Evolutionary conservation across 2,329 filamentous ascomycete genomes (phyloP).

Genomic region (Massarina eburnea): DNA sequence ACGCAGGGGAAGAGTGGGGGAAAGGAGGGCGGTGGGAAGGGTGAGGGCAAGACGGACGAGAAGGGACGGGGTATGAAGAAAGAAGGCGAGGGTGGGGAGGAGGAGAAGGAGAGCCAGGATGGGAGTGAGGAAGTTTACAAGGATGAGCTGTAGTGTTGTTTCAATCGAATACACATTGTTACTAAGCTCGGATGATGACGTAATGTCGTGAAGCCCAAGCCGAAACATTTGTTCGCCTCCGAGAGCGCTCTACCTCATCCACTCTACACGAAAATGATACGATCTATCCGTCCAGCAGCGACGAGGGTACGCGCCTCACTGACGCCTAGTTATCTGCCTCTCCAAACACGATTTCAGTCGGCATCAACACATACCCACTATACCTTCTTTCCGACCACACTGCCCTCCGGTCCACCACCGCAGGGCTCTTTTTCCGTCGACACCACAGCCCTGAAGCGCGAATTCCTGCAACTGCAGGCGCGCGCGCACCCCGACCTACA

Average conservation of each 20-base stretch:
- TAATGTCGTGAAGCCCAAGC: not conserved
- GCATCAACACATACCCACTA: slow-evolving; percentile 65
- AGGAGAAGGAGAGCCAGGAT: slow-evolving; percentile 28
- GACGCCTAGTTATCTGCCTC: slow-evolving; percentile 15
- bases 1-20: slow-evolving; percentile 19
- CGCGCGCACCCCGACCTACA: slow-evolving; percentile 72
- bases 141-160: slow-evolving; percentile 41
- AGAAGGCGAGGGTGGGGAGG: slow-evolving; percentile 35
- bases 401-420: slow-evolving; percentile 78
- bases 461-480: slow-evolving; percentile 84
- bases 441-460: slow-evolving; percentile 68
- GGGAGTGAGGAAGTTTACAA: slow-evolving; percentile 47
- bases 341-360: slow-evolving; percentile 26
- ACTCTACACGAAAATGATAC: slow-evolving; percentile 12
- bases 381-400: slow-evolving; percentile 80
- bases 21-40: slow-evolving; percentile 43
- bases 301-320: slow-evolving; percentile 29
- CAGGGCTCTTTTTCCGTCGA: slow-evolving; percentile 74
- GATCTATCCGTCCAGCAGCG: slow-evolving; percentile 21
- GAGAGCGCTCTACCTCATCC: not conserved
- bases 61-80: slow-evolving; percentile 28
- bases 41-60: slow-evolving; percentile 42
- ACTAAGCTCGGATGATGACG: not conserved
- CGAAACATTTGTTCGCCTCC: not conserved
- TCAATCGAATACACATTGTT: too few relatives aligned